These are phyloP conservation scores for Eucalyptus cloeziana DNA, from an alignment of 345 rosid species.

Conservation along the genomic window DNA sequence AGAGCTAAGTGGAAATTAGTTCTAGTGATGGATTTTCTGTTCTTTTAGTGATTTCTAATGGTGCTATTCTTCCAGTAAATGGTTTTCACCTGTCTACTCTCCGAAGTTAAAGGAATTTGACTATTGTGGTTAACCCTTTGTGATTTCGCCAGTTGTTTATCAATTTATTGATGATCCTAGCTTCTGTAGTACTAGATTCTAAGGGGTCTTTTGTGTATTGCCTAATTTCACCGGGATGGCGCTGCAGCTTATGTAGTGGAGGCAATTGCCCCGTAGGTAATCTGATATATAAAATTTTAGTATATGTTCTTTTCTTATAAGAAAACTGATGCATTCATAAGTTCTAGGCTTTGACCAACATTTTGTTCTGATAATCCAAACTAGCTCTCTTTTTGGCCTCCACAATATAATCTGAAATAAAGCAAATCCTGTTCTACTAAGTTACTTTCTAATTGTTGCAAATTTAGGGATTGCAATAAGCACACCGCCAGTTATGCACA, in stretches of 20 bases:
- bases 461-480: background rate
- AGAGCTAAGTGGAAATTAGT: background rate
- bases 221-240: background rate
- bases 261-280: background rate
- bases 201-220: background rate
- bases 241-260: background rate
- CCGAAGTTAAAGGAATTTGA: background rate
- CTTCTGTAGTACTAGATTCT: background rate
- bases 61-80: background rate
- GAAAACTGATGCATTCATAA: background rate
- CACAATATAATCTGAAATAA: background rate
- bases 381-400: background rate
- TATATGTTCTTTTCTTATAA: background rate
- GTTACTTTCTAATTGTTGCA: background rate
- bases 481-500: background rate
- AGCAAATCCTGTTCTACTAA: background rate
- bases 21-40: background rate
- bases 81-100: background rate
- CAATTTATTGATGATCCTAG: background rate
- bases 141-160: background rate
- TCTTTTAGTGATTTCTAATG: background rate
- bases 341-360: background rate
- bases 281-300: background rate
- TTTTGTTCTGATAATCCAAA: background rate
- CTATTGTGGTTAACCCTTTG: background rate